Conservation (phyloP, 2,329 filamentous ascomycete genomes). For the Botryotinia convoluta region DNA sequence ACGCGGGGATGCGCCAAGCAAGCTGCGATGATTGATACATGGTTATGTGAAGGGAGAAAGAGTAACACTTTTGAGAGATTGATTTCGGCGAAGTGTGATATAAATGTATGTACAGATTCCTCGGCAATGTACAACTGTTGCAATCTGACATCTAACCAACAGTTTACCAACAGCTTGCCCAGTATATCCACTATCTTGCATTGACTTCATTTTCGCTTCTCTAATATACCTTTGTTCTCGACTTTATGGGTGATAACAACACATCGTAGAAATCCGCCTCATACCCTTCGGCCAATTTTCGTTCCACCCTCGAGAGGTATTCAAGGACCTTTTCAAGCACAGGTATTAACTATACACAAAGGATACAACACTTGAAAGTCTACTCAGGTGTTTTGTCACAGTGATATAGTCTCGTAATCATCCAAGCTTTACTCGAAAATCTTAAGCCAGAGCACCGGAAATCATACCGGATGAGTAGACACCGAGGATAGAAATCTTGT, state of each 20-base stretch:
- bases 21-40: neutral
- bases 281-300: too few species aligned
- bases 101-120: neutral
- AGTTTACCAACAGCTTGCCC: neutral
- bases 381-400: too few species aligned
- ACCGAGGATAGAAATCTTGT: too few species aligned
- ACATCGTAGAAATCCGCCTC: neutral
- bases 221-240: neutral
- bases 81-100: neutral
- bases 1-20: neutral
- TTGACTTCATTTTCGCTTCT: neutral
- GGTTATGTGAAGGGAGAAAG: neutral
- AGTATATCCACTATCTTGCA: neutral
- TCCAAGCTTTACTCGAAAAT: too few species aligned
- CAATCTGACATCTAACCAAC: neutral
- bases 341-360: too few species aligned
- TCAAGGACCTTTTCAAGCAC: too few species aligned
- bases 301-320: too few species aligned
- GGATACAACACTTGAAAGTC: too few species aligned
- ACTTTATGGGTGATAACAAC: neutral
- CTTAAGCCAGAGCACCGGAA: too few species aligned
- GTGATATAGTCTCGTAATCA: too few species aligned
- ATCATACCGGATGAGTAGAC: too few species aligned
- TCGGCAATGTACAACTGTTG: neutral
- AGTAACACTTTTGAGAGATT: neutral